Evolutionary conservation across 2,329 filamentous ascomycete genomes (phyloP).

Genomic region (Ophiostoma populinum): DNA sequence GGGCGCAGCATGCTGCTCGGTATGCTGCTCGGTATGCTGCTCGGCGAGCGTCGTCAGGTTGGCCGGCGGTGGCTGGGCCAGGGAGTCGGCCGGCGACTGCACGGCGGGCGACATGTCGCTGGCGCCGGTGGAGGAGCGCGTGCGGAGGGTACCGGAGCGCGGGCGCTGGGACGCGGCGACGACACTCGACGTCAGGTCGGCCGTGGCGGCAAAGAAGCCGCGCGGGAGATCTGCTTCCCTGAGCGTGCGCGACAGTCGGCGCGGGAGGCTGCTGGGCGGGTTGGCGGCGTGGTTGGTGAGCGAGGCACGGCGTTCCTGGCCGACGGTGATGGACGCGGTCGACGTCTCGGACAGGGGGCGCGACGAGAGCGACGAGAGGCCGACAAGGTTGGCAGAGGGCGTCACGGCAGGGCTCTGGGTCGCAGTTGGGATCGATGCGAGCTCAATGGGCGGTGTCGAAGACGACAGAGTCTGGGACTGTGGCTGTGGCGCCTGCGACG

Average conservation of each 20-base stretch:
- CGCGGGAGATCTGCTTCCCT: constrained; percentile 27
- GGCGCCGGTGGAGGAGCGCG: constrained; percentile 4
- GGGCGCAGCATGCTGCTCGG: too few species aligned
- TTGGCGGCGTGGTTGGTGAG: constrained; percentile 7
- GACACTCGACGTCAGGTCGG: constrained; percentile 26
- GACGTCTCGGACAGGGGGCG: too few species aligned
- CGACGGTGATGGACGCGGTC: not conserved
- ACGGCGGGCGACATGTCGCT: too few species aligned
- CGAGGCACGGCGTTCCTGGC: constrained; percentile 10
- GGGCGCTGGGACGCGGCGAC: constrained; percentile 7
- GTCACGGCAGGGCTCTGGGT: too few species aligned
- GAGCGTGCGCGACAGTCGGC: constrained; percentile 18
- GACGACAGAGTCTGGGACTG: too few species aligned
- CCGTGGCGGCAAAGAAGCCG: constrained; percentile 30
- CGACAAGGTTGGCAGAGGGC: too few species aligned
- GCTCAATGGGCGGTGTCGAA: too few species aligned
- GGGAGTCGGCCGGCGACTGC: too few species aligned
- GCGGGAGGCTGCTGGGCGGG: constrained; percentile 5
- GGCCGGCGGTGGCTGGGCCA: too few species aligned
- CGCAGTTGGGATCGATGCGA: too few species aligned
- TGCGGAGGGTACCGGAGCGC: constrained; percentile 6
- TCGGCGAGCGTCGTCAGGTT: constrained; percentile 7
- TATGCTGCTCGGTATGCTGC: constrained; percentile 4
- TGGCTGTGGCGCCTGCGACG: too few species aligned
- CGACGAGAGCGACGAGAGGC: too few species aligned